These are phyloP conservation scores for Oryza officinalis DNA, from an alignment of 176 grass and related monocot species.

Conservation along the genomic window DNA sequence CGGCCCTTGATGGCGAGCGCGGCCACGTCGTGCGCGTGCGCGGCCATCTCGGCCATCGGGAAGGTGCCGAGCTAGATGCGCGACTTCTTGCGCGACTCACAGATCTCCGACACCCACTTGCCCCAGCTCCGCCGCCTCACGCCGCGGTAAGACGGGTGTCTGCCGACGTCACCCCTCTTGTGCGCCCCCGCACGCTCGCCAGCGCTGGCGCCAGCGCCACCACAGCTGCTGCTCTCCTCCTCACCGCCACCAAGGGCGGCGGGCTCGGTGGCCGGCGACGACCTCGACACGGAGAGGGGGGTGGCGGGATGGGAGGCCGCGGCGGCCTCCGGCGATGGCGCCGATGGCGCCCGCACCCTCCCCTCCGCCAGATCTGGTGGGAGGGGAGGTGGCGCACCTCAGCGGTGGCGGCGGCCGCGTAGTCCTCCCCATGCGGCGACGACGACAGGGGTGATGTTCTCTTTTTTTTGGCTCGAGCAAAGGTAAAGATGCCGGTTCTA, in stretches of 20 bases:
- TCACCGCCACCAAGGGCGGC: not conserved
- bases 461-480: too few relatives aligned
- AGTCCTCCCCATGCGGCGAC: too few relatives aligned
- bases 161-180: constrained; percentile 33
- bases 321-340: too few relatives aligned
- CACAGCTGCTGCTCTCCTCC: constrained; percentile 13
- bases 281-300: too few relatives aligned
- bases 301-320: too few relatives aligned
- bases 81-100: constrained; percentile 72
- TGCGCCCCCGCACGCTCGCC: not conserved
- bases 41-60: constrained; percentile 65
- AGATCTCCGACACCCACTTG: constrained; percentile 76
- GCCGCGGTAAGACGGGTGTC: constrained; percentile 57
- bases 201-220: not conserved
- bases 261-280: too few relatives aligned
- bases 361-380: too few relatives aligned
- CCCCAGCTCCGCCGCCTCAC: constrained; percentile 68
- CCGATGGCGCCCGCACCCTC: too few relatives aligned
- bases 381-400: too few relatives aligned
- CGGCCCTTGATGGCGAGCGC: constrained; percentile 63
- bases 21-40: constrained; percentile 66
- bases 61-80: constrained; percentile 75
- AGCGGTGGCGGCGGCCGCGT: too few relatives aligned
- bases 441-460: too few relatives aligned
- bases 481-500: too few relatives aligned